Percentiles rank a stretch among this genome's conserved stretches.
Conservation (phyloP, 1,139 yeast species). For the Protomyces lactucae-debilis region DNA sequence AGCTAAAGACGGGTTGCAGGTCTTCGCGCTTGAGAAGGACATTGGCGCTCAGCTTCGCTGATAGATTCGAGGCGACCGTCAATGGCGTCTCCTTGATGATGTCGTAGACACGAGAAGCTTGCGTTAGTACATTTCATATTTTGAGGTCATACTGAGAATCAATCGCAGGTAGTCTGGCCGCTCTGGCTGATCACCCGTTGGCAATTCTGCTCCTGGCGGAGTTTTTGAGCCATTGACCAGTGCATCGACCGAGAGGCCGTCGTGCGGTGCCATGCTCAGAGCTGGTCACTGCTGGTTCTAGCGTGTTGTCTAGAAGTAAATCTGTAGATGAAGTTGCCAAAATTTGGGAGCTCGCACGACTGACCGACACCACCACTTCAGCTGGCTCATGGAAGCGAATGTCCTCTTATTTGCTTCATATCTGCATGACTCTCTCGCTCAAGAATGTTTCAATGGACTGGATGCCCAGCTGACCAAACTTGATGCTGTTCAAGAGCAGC, state of each 20-base stretch:
- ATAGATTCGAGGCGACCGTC: constrained; percentile 67
- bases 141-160: background rate
- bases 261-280: background rate
- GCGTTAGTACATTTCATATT: constrained; percentile 45
- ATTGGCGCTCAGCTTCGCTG: constrained; percentile 66
- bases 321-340: background rate
- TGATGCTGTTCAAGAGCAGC: constrained; percentile 40
- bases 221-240: background rate
- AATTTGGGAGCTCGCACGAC: background rate
- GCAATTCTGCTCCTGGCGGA: background rate
- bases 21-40: constrained; percentile 86
- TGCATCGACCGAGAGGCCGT: background rate
- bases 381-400: background rate
- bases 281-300: background rate
- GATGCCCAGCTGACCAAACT: constrained; percentile 24
- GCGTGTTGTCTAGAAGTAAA: background rate
- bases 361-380: background rate
- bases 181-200: constrained; percentile 2
- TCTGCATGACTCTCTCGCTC: background rate
- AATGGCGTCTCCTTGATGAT: constrained; percentile 88
- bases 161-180: constrained; percentile 20
- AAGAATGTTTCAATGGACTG: background rate
- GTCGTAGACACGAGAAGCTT: constrained; percentile 86
- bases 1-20: constrained; percentile 86
- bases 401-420: background rate